Conservation (phyloP, 345 rosid genomes). For the Cardiospermum halicacabum region DNA sequence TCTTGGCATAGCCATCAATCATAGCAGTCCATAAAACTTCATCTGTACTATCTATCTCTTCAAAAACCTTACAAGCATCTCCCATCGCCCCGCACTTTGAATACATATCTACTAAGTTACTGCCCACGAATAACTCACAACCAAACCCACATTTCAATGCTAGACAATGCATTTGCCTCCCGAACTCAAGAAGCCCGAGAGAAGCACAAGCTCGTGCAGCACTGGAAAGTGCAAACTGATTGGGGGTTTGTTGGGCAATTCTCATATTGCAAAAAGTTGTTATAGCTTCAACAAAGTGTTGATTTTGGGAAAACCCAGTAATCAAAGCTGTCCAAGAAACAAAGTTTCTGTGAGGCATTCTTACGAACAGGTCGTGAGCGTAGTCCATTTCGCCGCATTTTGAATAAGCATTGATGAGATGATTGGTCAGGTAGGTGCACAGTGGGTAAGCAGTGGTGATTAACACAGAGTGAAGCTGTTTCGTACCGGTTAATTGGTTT, state of each 20-base stretch:
- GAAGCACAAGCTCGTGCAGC: not conserved
- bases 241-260: slow-evolving; percentile 6
- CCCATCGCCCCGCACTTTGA: not conserved
- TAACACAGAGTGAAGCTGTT: no score
- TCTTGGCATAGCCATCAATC: slow-evolving; percentile 11
- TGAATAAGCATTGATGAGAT: not conserved
- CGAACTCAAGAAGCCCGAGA: slow-evolving; percentile 4
- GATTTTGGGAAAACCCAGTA: slow-evolving; percentile 10
- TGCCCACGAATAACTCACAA: not conserved
- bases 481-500: no score
- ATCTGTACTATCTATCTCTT: slow-evolving; percentile 1
- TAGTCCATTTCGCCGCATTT: slow-evolving; percentile 7
- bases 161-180: slow-evolving; percentile 12
- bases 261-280: slow-evolving; percentile 5
- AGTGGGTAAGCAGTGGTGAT: not conserved
- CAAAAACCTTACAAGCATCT: slow-evolving; percentile 14
- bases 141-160: slow-evolving; percentile 12
- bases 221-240: slow-evolving; percentile 8
- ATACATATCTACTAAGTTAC: slow-evolving; percentile 8
- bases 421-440: slow-evolving; percentile 2
- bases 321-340: slow-evolving; percentile 13
- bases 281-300: not conserved
- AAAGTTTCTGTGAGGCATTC: slow-evolving; percentile 6
- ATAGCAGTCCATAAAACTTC: slow-evolving; percentile 7
- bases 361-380: slow-evolving; percentile 2